Conservation (phyloP, 2,329 filamentous ascomycete species). For the Pseudopithomyces chartarum region DNA sequence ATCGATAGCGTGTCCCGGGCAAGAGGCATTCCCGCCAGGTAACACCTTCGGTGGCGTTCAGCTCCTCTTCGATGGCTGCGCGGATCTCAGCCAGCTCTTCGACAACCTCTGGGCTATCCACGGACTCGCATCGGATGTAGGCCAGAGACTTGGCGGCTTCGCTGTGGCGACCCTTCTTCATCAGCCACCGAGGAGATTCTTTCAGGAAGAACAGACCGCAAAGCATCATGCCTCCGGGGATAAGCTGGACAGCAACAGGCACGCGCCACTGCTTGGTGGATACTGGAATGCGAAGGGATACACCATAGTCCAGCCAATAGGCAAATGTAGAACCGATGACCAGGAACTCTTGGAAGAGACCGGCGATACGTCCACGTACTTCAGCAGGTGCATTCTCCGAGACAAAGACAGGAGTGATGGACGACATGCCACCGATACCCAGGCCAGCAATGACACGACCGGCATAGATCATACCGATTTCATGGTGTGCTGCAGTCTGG, state of each 20-base stretch:
- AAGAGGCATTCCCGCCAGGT: slow-evolving; percentile 49
- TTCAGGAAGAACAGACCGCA: slow-evolving; percentile 58
- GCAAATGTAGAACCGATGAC: slow-evolving; percentile 59
- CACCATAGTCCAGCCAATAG: slow-evolving; percentile 44
- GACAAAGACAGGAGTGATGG: slow-evolving; percentile 62
- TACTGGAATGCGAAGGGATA: slow-evolving; percentile 42
- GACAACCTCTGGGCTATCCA: slow-evolving; percentile 22
- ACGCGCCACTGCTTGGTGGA: slow-evolving; percentile 59
- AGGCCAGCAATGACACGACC: slow-evolving; percentile 60
- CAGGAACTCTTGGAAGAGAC: slow-evolving; percentile 64
- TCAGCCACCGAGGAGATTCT: slow-evolving; percentile 66
- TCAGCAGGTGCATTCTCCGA: slow-evolving; percentile 61
- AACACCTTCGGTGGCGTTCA: slow-evolving; percentile 46
- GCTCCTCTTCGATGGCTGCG: slow-evolving; percentile 49
- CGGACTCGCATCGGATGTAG: slow-evolving; percentile 42
- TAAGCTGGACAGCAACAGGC: slow-evolving; percentile 49
- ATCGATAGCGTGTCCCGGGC: slow-evolving; percentile 46
- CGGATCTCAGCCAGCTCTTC: slow-evolving; percentile 47
- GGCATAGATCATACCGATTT: slow-evolving; percentile 39
- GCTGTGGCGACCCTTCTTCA: slow-evolving; percentile 60
- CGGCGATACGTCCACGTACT: slow-evolving; percentile 62
- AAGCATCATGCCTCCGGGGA: slow-evolving; percentile 51
- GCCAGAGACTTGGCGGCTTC: slow-evolving; percentile 51
- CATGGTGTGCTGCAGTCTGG: slow-evolving; percentile 35
- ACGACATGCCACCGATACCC: slow-evolving; percentile 58